Evolutionary conservation across 768 basidiomycete species (phyloP).

Genomic region (Vishniacozyma victoriae): DNA sequence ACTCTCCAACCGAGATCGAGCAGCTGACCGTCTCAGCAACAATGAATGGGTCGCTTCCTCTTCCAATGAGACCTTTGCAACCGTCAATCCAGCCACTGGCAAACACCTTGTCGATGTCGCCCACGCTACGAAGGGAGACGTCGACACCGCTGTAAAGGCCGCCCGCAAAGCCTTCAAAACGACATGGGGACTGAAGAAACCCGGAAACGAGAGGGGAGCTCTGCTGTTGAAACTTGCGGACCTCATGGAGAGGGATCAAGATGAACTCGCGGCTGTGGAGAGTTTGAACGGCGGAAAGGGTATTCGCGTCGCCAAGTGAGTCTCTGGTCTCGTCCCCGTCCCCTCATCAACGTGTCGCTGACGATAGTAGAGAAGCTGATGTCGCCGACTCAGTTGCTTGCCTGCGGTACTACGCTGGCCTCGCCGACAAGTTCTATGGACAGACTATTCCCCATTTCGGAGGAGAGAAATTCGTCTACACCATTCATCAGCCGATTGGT

Average conservation of each 20-base stretch:
- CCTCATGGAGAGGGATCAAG: conserved; percentile 58
- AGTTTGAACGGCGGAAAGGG: conserved; percentile 57
- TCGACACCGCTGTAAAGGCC: conserved; percentile 63
- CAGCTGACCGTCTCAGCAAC: neutral
- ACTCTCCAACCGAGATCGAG: too few relatives aligned
- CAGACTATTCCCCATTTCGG: conserved; percentile 64
- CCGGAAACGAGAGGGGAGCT: conserved; percentile 39
- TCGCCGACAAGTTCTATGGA: conserved; percentile 76
- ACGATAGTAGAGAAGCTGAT: conserved; percentile 55
- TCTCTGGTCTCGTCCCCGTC: too few relatives aligned
- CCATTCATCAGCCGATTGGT: conserved; percentile 59
- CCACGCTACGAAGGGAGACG: conserved; percentile 62
- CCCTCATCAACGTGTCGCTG: neutral
- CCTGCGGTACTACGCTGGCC: conserved; percentile 75
- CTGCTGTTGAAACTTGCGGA: conserved; percentile 61
- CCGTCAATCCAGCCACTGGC: conserved; percentile 56
- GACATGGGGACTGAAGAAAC: conserved; percentile 47
- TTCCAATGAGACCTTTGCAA: conserved; percentile 39
- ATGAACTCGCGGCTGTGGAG: conserved; percentile 69
- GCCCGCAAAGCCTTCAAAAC: conserved; percentile 48
- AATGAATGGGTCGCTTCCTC: conserved; percentile 16
- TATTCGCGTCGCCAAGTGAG: conserved; percentile 48
- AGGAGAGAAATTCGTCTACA: conserved; percentile 59
- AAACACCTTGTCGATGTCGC: conserved; percentile 51
- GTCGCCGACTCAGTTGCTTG: conserved; percentile 52